Evolutionary conservation across 2,329 filamentous ascomycete genomes (phyloP).

Genomic region (Fusarium clavum): DNA sequence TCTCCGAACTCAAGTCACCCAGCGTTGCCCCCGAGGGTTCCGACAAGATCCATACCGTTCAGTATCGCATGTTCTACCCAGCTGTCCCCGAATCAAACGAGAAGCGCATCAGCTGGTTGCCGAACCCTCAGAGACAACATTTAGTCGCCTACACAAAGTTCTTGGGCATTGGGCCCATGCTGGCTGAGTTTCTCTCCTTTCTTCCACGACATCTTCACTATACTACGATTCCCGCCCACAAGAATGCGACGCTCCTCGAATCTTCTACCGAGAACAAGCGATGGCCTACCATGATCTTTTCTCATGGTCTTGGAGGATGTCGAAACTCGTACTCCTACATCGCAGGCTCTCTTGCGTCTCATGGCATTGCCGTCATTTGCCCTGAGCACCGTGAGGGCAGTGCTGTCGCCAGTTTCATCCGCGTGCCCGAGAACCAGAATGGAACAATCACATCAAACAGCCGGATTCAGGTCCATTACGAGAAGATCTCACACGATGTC

Average conservation of each 20-base stretch:
- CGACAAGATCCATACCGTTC: constrained; percentile 74
- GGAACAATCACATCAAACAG: constrained; percentile 41
- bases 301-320: constrained; percentile 84
- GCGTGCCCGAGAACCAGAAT: constrained; percentile 65
- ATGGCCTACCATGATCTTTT: constrained; percentile 89
- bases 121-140: constrained; percentile 78
- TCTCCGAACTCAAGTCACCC: constrained; percentile 67
- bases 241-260: constrained; percentile 74
- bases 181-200: constrained; percentile 71
- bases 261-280: constrained; percentile 60
- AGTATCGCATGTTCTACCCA: constrained; percentile 87
- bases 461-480: constrained; percentile 59
- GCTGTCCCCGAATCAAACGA: constrained; percentile 64
- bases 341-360: constrained; percentile 80
- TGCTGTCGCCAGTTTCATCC: constrained; percentile 78
- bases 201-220: constrained; percentile 79
- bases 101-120: constrained; percentile 79
- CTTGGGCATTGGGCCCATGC: constrained; percentile 70
- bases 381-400: constrained; percentile 88
- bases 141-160: constrained; percentile 82
- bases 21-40: constrained; percentile 65
- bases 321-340: constrained; percentile 89
- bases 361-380: constrained; percentile 83
- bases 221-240: constrained; percentile 76
- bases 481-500: constrained; percentile 70